A percentile compares a stretch with the other conserved stretches of the same genome.
phyloP scores from a whole-genome alignment of 176 grass and related monocot genomes.

The Luzula sylvatica region DNA sequence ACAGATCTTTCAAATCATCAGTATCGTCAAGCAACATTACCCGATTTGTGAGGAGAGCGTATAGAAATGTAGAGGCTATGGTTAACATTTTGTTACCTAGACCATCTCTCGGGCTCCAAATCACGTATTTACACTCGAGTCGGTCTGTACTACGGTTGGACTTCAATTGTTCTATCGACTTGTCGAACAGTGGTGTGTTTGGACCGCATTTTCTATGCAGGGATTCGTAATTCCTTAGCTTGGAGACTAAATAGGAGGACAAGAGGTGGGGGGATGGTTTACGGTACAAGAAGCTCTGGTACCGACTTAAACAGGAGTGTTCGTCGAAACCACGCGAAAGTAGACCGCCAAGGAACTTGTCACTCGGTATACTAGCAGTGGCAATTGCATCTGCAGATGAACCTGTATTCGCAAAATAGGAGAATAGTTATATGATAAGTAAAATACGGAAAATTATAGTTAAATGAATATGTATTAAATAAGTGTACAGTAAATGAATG shows the following conservation, averaged over 20 bases:
- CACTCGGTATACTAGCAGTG: slow-evolving; percentile 6
- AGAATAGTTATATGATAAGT: too few relatives aligned
- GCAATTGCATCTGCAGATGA: background rate
- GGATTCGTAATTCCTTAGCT: slow-evolving; percentile 47
- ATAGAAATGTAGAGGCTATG: slow-evolving; percentile 30
- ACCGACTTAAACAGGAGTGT: slow-evolving; percentile 52
- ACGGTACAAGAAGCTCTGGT: slow-evolving; percentile 31
- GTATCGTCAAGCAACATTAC: slow-evolving; percentile 21
- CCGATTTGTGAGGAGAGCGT: slow-evolving; percentile 25
- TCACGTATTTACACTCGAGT: slow-evolving; percentile 56
- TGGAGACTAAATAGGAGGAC: slow-evolving; percentile 36
- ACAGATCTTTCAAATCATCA: slow-evolving; percentile 18
- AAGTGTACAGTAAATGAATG: too few relatives aligned
- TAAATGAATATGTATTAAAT: too few relatives aligned
- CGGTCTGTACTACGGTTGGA: slow-evolving; percentile 33
- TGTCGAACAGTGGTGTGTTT: slow-evolving; percentile 28
- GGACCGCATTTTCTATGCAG: slow-evolving; percentile 59
- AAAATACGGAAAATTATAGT: too few relatives aligned
- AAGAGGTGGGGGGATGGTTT: slow-evolving; percentile 32
- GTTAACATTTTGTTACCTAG: slow-evolving; percentile 29
- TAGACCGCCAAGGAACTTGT: slow-evolving; percentile 50
- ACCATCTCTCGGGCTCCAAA: slow-evolving; percentile 46
- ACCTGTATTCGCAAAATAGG: too few relatives aligned
- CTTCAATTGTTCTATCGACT: slow-evolving; percentile 33
- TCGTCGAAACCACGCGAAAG: slow-evolving; percentile 38